phyloP scores from a whole-genome alignment of 225 moss, liverwort and hornwort genomes.

The Polytrichum commune region DNA sequence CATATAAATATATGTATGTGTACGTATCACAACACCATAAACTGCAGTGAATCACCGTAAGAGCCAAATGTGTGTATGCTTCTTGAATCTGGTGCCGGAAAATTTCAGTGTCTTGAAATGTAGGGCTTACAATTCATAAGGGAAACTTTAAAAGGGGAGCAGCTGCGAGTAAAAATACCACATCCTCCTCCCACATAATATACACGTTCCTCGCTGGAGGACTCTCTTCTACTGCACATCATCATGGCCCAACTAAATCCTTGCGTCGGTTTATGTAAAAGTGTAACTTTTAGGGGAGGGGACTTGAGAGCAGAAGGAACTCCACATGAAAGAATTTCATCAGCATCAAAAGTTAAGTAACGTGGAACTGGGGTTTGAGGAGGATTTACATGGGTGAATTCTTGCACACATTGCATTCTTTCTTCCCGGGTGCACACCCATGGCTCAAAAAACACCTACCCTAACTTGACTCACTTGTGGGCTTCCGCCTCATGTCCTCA shows the following conservation, averaged over 20 bases:
- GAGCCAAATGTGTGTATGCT: too few relatives aligned
- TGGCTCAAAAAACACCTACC: slow-evolving; percentile 38
- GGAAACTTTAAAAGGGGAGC: slow-evolving; percentile 20
- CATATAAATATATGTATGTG: too few relatives aligned
- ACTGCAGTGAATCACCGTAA: too few relatives aligned
- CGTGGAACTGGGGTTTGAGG: slow-evolving; percentile 20
- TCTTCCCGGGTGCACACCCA: slow-evolving; percentile 24
- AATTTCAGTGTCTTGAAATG: too few relatives aligned
- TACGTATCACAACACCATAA: too few relatives aligned
- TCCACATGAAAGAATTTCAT: slow-evolving; percentile 29
- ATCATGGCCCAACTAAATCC: slow-evolving; percentile 23
- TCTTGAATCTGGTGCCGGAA: too few relatives aligned
- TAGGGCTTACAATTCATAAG: slow-evolving; percentile 23
- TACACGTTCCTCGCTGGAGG: slow-evolving; percentile 56
- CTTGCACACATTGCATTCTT: slow-evolving; percentile 22
- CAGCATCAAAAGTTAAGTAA: slow-evolving; percentile 16
- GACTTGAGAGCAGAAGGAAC: slow-evolving; percentile 14
- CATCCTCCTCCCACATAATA: slow-evolving; percentile 32
- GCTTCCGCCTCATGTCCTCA: slow-evolving; percentile 38
- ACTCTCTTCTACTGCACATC: slow-evolving; percentile 38
- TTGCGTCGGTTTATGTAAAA: slow-evolving; percentile 12
- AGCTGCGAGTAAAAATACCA: slow-evolving; percentile 22
- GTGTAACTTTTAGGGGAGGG: slow-evolving; percentile 20
- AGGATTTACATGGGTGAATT: slow-evolving; percentile 12
- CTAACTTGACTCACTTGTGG: slow-evolving; percentile 15